Conservation (phyloP, 768 basidiomycete species). For the Leucosporidium scottii region DNA sequence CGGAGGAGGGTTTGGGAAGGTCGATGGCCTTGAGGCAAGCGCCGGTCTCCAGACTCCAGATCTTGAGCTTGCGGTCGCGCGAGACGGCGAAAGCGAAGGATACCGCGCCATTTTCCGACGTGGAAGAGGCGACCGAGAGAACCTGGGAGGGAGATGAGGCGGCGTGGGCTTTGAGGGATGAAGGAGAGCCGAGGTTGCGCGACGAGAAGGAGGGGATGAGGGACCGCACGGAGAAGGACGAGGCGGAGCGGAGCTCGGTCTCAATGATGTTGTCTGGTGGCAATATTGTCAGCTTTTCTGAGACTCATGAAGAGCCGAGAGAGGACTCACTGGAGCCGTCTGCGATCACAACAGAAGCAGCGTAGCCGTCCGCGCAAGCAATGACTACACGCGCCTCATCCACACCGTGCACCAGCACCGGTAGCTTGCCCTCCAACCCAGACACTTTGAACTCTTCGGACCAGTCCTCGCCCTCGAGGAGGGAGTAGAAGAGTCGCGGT, state of each 20-base stretch:
- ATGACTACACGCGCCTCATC: slow-evolving; percentile 21
- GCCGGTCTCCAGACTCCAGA: slow-evolving; percentile 56
- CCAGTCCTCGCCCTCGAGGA: slow-evolving; percentile 51
- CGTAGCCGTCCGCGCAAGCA: slow-evolving; percentile 10
- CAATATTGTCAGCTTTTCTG: background rate
- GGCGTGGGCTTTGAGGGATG: slow-evolving; percentile 45
- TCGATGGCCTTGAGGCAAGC: slow-evolving; percentile 45
- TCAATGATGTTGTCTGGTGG: slow-evolving; percentile 8
- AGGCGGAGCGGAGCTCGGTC: slow-evolving; percentile 20
- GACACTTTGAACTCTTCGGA: slow-evolving; percentile 52
- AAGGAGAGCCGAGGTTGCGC: slow-evolving; percentile 58
- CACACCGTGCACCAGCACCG: slow-evolving; percentile 12
- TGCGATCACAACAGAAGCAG: slow-evolving; percentile 4
- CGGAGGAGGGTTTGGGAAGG: slow-evolving; percentile 51
- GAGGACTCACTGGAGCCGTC: background rate
- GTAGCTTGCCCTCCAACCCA: slow-evolving; percentile 33
- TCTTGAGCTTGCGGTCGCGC: slow-evolving; percentile 70
- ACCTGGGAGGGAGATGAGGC: slow-evolving; percentile 52
- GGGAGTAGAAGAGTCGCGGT: slow-evolving; percentile 40
- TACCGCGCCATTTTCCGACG: slow-evolving; percentile 63
- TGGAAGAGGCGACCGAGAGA: slow-evolving; percentile 63
- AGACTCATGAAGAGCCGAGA: background rate
- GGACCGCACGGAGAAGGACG: slow-evolving; percentile 28
- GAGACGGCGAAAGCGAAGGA: slow-evolving; percentile 76
- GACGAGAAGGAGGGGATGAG: slow-evolving; percentile 55